Base-by-base conservation (phyloP, 2,329 filamentous ascomycete species). In the Pezizomycotina sp. region DNA sequence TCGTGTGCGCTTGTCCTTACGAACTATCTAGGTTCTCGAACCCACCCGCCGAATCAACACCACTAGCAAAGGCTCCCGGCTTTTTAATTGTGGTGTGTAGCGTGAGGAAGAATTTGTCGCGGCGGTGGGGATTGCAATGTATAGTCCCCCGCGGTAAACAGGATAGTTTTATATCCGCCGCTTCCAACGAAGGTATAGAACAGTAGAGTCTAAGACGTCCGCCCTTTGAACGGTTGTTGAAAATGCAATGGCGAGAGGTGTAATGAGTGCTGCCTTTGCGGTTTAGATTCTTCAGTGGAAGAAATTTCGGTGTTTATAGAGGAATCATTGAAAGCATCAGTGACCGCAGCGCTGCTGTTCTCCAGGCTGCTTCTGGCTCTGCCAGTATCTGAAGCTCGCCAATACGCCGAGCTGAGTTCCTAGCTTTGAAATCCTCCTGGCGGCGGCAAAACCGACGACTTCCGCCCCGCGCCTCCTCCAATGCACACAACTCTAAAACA, bases 131-230 rank as follows among this genome's bases (percentile, higher is more conserved):
- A 81, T 0, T 70, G 64, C 0, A 79, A 77, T 61, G 93, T 95
- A 0, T 98, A 71, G 59, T 98, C 89, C 56, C 95, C 95, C 29
- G 95, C 68, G 0, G 86, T 93, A 63, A 95, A 98, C 59, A 95
- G 71, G 8, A 95, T 60, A 0, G 84, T 92, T 9, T 62, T 1
- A 93, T 58, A 3, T 65, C 48, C 6, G 66, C 61, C 22, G 30
- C 27, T 20, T 31, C 27, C 5, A 42, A 13, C 3, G 31, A 32
- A 5, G 45, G 36, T 12, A 36, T 20, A 2, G 47, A 27, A 84
- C 61, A 6, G 63, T 60, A 1, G 57, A 48, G 6, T 68, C 60
- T 4, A 95, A 63, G 8, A 65, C 64, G 0, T 60, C 50, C 4
- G 78, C 61, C 7, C 84, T 70, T 2, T 56, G 46, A 0, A 60